phyloP scores from a whole-genome alignment of 768 basidiomycete species.

The Pleurotus djamor region DNA sequence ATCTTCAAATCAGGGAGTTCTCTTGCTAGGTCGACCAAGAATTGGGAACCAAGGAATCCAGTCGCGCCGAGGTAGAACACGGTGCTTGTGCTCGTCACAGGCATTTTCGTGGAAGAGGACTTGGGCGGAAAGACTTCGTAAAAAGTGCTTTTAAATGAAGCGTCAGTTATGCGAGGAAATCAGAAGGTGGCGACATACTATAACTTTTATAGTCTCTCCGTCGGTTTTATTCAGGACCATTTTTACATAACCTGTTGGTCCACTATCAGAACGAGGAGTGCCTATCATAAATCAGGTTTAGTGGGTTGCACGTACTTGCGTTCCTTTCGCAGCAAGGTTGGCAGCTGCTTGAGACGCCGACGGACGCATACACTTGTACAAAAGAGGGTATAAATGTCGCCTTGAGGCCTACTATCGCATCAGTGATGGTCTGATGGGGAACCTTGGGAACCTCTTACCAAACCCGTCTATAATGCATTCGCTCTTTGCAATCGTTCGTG shows the following conservation, averaged over 20 bases:
- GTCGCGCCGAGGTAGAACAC: slow-evolving; percentile 43
- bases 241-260: neutral
- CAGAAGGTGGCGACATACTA: neutral
- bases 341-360: neutral
- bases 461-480: neutral
- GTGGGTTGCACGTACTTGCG: neutral
- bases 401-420: neutral
- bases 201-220: neutral
- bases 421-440: neutral
- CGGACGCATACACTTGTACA: neutral
- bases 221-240: neutral
- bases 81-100: slow-evolving; percentile 7
- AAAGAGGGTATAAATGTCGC: neutral
- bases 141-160: neutral
- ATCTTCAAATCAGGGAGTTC: slow-evolving; percentile 29
- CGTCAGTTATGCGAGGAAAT: neutral
- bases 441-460: neutral
- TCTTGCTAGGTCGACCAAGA: slow-evolving; percentile 28
- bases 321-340: neutral
- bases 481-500: neutral
- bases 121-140: neutral
- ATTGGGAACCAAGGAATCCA: slow-evolving; percentile 39
- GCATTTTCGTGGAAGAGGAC: neutral
- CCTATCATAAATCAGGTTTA: neutral
- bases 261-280: neutral